Evolutionary conservation across 179 eudicot genomes (phyloP).

Genomic region (Silene coronaria): DNA sequence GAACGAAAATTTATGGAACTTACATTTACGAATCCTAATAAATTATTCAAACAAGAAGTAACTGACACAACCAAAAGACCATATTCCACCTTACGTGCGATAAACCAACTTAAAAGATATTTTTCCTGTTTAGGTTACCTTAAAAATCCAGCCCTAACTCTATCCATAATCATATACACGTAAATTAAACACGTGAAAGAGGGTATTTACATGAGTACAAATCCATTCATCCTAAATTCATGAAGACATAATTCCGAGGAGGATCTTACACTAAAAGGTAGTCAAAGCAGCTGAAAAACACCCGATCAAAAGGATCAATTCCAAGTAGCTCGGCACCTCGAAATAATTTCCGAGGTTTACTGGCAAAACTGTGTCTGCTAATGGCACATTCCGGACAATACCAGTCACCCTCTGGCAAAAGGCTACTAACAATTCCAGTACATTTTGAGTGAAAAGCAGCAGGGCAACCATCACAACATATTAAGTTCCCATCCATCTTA

Average conservation of each 20-base stretch:
- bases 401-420: constrained; percentile 96
- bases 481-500: constrained; percentile 92
- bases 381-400: constrained; percentile 85
- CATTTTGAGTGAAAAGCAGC: constrained; percentile 92
- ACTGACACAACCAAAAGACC: background rate
- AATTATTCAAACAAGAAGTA: background rate
- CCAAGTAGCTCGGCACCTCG: constrained; percentile 91
- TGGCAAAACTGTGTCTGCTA: constrained; percentile 40
- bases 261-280: constrained; percentile 92
- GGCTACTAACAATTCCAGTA: constrained; percentile 66
- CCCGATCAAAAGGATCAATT: constrained; percentile 68
- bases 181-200: background rate
- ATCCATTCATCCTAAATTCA: background rate
- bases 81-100: background rate
- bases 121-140: background rate
- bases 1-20: background rate
- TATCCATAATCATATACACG: background rate
- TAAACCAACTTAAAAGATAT: background rate
- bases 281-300: constrained; percentile 66
- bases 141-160: background rate
- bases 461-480: constrained; percentile 99
- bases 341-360: constrained; percentile 49
- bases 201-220: background rate
- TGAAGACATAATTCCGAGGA: constrained; percentile 13
- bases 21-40: background rate